Evolutionary conservation across 108 stramenopile species (phyloP).

Genomic region (Conticribra weissflogii): DNA sequence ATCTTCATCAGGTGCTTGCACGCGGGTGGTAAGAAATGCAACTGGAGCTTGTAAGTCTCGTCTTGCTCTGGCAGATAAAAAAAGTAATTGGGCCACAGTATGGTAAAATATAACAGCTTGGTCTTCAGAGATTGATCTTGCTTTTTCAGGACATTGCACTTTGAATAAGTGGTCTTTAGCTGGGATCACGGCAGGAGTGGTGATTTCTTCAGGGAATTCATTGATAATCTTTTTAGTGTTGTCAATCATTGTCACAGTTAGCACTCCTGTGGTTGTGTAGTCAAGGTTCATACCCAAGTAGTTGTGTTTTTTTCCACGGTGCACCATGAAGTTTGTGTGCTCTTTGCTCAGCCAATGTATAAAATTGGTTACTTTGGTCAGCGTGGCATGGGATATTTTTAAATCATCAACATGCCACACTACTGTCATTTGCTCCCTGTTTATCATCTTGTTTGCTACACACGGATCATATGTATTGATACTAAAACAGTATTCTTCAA

Average conservation of each 20-base stretch:
- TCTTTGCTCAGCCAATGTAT: not conserved
- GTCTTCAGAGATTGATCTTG: not conserved
- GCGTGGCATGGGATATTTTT: slow-evolving; percentile 47
- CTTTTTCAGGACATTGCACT: not conserved
- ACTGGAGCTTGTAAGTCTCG: slow-evolving; percentile 10
- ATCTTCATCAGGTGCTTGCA: not conserved
- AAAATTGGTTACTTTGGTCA: slow-evolving; percentile 2
- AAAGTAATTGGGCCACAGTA: not conserved
- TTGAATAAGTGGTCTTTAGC: not conserved
- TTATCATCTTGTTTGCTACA: not conserved
- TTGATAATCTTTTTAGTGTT: too few relatives aligned
- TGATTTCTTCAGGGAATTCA: slow-evolving; percentile 3
- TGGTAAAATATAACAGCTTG: not conserved
- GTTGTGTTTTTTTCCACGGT: slow-evolving; percentile 1
- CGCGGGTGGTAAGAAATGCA: too few relatives aligned
- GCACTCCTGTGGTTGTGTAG: not conserved
- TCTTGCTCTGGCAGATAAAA: not conserved
- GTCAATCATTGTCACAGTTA: not conserved
- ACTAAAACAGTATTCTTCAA: slow-evolving; percentile 41
- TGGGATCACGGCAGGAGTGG: not conserved
- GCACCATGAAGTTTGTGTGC: not conserved
- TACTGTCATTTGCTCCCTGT: slow-evolving; percentile 21
- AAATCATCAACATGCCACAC: slow-evolving; percentile 61
- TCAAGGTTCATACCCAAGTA: slow-evolving; percentile 18
- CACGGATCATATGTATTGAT: slow-evolving; percentile 60